Evolutionary conservation across 345 rosid species (phyloP), one percentile per base, ranked within the genome.

Genomic region (Kernera saxatilis): DNA sequence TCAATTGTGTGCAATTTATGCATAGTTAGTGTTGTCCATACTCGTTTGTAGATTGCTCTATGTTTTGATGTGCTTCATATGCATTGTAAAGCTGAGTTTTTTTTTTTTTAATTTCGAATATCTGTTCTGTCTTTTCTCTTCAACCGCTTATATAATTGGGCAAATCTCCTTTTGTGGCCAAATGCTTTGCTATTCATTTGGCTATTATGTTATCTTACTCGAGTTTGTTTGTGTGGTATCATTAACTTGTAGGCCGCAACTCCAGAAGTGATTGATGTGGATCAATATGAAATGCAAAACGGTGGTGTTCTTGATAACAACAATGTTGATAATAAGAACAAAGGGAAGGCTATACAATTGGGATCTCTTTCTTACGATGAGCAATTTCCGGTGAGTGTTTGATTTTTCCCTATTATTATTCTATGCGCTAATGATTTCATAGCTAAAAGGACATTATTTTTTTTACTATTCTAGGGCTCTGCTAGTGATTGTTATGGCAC

Each of bases 331-430:
- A 30, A 35, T 41, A 79, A 71, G 73, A 78, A 79, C 66, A 86
- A 91, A 82, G 92, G 94, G 77, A 93, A 91, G 77, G 83, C 82
- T 33, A 49, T 83, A 53, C 61, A 80, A 13, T 44, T 48, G 56
- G 71, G 44, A 25, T 67, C 75, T 52, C 71, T 45, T 69, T 78
- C 64, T 64, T 63, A 44, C 14, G 41, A 57, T 53, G 60, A 58
- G 15, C 50, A 52, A 48, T 32, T 1, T 44, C 30, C 26, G 26
- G 65, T 58, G 19, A 29, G 46, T 69, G 50, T 54, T 56, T 55
- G 23, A 23, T n/a, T 29, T 30, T 32, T 30, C 52, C 8, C 3
- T 33, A 37, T 29, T 71, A 3, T 30, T 19, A n/a, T n/a, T n/a
- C n/a, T 14, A 25, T 18, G 41, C 50, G 29, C 21, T 52, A 54